phyloP scores from a whole-genome alignment of 2,329 filamentous ascomycete genomes.

The Rutstroemia sp. region DNA sequence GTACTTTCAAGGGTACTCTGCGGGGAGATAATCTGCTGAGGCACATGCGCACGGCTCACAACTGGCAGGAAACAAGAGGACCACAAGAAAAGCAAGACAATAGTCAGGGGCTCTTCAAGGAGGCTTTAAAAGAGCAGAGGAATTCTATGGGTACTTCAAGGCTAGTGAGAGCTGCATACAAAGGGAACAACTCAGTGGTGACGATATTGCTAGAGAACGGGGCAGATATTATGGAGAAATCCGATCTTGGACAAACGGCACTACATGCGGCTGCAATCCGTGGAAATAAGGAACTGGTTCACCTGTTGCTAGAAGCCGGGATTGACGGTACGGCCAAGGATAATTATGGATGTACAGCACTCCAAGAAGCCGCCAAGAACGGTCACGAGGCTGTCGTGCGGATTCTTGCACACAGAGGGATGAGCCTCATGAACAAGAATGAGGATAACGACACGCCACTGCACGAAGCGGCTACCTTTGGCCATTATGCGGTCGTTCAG shows the following conservation, averaged over 20 bases:
- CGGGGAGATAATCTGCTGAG: constrained; percentile 16
- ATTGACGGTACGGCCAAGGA: constrained; percentile 9
- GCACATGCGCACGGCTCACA: constrained; percentile 13
- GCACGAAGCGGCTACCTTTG: background rate
- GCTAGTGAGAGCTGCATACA: constrained; percentile 13
- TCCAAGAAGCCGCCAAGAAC: constrained; percentile 8
- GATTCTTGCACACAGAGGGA: constrained; percentile 3
- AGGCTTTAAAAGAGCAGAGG: constrained; percentile 11
- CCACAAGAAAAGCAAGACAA: constrained; percentile 1
- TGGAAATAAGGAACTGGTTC: constrained; percentile 8
- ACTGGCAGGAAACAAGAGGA: background rate
- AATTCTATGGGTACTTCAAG: constrained; percentile 8
- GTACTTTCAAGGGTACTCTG: constrained; percentile 13
- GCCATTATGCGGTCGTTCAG: background rate
- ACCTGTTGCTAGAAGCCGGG: constrained; percentile 6
- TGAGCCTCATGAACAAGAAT: background rate
- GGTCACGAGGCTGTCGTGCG: constrained; percentile 4
- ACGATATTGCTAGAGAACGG: constrained; percentile 6
- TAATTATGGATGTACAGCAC: constrained; percentile 5
- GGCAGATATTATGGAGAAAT: constrained; percentile 12
- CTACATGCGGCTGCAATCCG: constrained; percentile 14
- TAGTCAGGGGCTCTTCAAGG: constrained; percentile 8
- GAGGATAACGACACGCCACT: constrained; percentile 8
- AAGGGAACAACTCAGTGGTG: constrained; percentile 10
- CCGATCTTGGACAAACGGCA: constrained; percentile 9